A percentile compares a stretch with the other conserved stretches of the same genome.
Conservation (phyloP, 352 stramenopile genomes). For the Phytophthora cryptogea region DNA sequence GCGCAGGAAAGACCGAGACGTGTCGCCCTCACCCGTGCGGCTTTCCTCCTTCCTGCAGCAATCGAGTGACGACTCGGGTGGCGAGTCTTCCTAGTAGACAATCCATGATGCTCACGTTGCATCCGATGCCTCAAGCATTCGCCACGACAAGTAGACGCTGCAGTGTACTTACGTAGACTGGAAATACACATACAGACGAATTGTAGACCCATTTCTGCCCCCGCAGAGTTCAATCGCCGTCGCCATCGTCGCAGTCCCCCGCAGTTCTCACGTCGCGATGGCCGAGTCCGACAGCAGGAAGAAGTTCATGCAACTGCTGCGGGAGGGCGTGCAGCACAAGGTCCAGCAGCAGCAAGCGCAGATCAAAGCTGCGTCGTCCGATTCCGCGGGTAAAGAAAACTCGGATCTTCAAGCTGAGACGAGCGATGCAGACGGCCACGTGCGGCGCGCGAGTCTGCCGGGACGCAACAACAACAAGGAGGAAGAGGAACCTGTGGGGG, state of each 20-base stretch:
- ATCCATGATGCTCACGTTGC: constrained; percentile 2
- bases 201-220: constrained; percentile 25
- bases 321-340: constrained; percentile 64
- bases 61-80: constrained; percentile 32
- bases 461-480: constrained; percentile 4
- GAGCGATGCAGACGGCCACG: constrained; percentile 11
- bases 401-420: constrained; percentile 20
- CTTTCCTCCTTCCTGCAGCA: constrained; percentile 93
- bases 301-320: constrained; percentile 63
- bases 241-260: constrained; percentile 8
- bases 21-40: constrained; percentile 66
- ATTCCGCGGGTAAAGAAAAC: constrained; percentile 12
- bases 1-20: constrained; percentile 43
- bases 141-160: constrained; percentile 2
- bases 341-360: constrained; percentile 31
- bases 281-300: constrained; percentile 33
- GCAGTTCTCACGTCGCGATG: constrained; percentile 21
- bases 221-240: constrained; percentile 24
- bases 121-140: background rate
- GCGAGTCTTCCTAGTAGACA: constrained; percentile 25
- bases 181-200: constrained; percentile 13
- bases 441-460: constrained; percentile 23
- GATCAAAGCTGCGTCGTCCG: constrained; percentile 12
- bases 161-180: constrained; percentile 20
- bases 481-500: background rate